phyloP scores from a whole-genome alignment of 345 rosid genomes.

The Boechera retrofracta region DNA sequence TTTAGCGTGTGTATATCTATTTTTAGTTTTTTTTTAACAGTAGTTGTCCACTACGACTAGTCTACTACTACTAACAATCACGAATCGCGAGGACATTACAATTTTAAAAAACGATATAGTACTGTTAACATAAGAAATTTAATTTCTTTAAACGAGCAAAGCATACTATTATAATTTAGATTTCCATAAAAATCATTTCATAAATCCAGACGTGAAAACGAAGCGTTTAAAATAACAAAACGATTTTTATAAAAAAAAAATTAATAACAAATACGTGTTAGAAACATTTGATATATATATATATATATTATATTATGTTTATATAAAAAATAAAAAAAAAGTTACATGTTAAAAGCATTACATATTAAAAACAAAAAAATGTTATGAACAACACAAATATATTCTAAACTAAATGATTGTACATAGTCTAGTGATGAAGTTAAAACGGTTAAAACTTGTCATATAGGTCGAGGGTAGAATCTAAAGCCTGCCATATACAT shows the following conservation, averaged over 20 bases:
- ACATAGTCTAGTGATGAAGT: neutral
- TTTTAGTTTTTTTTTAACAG: neutral
- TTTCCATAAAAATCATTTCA: too few relatives aligned
- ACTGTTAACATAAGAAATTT: too few relatives aligned
- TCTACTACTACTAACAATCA: constrained; percentile 13
- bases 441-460: neutral
- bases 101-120: neutral
- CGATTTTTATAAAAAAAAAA: too few relatives aligned
- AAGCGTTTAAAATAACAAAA: neutral
- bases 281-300: too few relatives aligned
- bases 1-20: neutral
- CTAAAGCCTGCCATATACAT: neutral
- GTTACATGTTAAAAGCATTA: too few relatives aligned
- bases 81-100: neutral
- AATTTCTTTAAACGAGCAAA: neutral
- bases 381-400: neutral
- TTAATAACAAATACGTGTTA: too few relatives aligned
- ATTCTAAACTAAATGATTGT: neutral
- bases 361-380: neutral
- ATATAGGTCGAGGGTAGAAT: too few relatives aligned
- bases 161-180: too few relatives aligned
- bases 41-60: constrained; percentile 13
- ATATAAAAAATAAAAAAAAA: too few relatives aligned
- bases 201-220: neutral
- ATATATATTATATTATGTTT: too few relatives aligned